Base-by-base conservation (phyloP, 116 monocot genomes). In the Posidonia oceanica region DNA sequence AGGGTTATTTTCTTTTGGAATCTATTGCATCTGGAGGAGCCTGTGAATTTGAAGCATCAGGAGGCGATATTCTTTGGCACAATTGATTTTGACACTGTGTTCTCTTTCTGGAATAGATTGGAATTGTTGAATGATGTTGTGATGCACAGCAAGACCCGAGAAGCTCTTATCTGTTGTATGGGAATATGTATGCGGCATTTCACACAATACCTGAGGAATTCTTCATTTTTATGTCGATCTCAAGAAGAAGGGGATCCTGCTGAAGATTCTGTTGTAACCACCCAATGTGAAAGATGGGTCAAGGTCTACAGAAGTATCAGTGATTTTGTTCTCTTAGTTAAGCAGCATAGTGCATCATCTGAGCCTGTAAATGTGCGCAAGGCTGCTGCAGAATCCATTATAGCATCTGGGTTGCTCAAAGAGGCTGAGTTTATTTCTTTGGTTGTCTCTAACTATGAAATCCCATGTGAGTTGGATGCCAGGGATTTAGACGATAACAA, bases 1-100 rank as follows among this genome's bases (percentile, higher is more conserved):
- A 99, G 84, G 71, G 83, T 83, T 21, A 86, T 99, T 70, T 99
- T 85, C 60, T 74, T 75, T n/a, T 99, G 98, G 88, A 81, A 81
- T 56, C 36, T 60, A 53, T 57, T 81, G 10, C 78, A 83, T 63
- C 72, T 84, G 68, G 73, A 82, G 23, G 74, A 75, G 64, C 36
- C 59, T 38, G 55, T 23, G 12, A 57, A 22, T 37, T 18, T 39
- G 39, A 17, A 77, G 57, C n/a, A n/a, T 57, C n/a, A 60, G 59
- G 66, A 63, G 52, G 4, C 59, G 1, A 40, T 69, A 16, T 68
- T 53, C 54, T 14, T 70, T 41, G 61, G 55, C 44, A 48, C 63
- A 22, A 67, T 70, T 21, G 82, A 83, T 69, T 36, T 18, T 74
- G 87, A 76, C 52, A 78, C 76, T 37, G 38, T 76, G 61, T 78